These are phyloP conservation scores for Mytilinidion resinicola DNA, from an alignment of 495 filamentous ascomycete species.

Conservation along the genomic window DNA sequence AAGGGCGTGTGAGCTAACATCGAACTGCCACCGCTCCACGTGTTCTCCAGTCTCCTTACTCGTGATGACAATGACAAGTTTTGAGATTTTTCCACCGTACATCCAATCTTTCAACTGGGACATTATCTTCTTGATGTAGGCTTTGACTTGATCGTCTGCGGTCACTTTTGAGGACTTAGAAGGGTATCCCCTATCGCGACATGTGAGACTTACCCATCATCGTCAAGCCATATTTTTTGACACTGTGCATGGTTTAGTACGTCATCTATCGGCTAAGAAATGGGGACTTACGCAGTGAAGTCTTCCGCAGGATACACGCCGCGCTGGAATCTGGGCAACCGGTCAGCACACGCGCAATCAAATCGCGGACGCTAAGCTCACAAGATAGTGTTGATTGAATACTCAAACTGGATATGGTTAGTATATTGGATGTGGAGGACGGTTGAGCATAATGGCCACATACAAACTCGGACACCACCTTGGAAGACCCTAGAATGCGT, in stretches of 20 bases:
- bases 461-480: constrained; percentile 91
- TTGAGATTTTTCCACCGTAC: constrained; percentile 89
- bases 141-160: constrained; percentile 94
- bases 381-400: constrained; percentile 93
- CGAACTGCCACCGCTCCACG: constrained; percentile 96
- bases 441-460: constrained; percentile 29
- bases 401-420: constrained; percentile 54
- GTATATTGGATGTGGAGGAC: not conserved
- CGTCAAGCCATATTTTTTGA: constrained; percentile 99
- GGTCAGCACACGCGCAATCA: constrained; percentile 7
- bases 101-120: constrained; percentile 94
- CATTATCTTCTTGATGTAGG: constrained; percentile 99
- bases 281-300: constrained; percentile 70
- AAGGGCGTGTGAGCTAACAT: constrained; percentile 50
- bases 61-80: constrained; percentile 92
- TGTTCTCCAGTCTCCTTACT: constrained; percentile 94
- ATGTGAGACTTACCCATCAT: constrained; percentile 64
- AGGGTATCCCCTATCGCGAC: not conserved
- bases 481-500: constrained; percentile 57
- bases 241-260: constrained; percentile 39
- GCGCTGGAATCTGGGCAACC: constrained; percentile 70
- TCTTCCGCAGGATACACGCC: constrained; percentile 98
- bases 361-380: constrained; percentile 27
- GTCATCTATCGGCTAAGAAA: not conserved
- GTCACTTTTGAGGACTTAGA: constrained; percentile 52